Percentiles rank a stretch among this genome's conserved stretches.
These are phyloP conservation scores for Pelargonium cotyledonis DNA, from an alignment of 441 rosid genomes.

Conservation along the genomic window DNA sequence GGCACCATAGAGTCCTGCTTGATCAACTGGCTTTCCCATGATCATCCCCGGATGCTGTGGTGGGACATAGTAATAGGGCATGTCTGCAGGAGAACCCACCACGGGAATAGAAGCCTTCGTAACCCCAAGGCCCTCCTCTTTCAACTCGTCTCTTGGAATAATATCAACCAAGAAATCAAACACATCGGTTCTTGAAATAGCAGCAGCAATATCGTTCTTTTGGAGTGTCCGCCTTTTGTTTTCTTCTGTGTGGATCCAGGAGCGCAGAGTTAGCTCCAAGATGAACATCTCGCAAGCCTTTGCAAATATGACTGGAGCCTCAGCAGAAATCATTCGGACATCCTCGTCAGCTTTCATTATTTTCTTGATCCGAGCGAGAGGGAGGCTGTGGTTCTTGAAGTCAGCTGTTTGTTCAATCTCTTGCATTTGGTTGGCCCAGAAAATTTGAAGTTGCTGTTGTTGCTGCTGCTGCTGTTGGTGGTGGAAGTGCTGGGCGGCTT, in stretches of 20 bases:
- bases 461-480: conserved; percentile 68
- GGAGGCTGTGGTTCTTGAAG: conserved; percentile 84
- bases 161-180: conserved; percentile 88
- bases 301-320: conserved; percentile 83
- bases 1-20: conserved; percentile 33
- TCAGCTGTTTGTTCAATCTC: conserved; percentile 69
- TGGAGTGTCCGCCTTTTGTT: conserved; percentile 84
- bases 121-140: conserved; percentile 84
- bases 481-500: conserved; percentile 71
- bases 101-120: conserved; percentile 56
- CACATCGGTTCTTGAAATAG: conserved; percentile 77
- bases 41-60: conserved; percentile 63
- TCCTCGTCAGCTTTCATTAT: conserved; percentile 96
- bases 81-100: conserved; percentile 53
- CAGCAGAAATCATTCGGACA: conserved; percentile 86
- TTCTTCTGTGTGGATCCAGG: conserved; percentile 91
- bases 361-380: conserved; percentile 83
- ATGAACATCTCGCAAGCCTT: conserved; percentile 93
- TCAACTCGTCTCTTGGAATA: conserved; percentile 74
- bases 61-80: conserved; percentile 55
- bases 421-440: conserved; percentile 81
- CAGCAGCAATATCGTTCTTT: conserved; percentile 85
- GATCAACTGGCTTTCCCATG: conserved; percentile 57
- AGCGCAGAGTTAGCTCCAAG: conserved; percentile 71
- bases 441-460: conserved; percentile 68